Evolutionary conservation across 768 basidiomycete species (phyloP).

Genomic region (Hypsizygus marmoreus): DNA sequence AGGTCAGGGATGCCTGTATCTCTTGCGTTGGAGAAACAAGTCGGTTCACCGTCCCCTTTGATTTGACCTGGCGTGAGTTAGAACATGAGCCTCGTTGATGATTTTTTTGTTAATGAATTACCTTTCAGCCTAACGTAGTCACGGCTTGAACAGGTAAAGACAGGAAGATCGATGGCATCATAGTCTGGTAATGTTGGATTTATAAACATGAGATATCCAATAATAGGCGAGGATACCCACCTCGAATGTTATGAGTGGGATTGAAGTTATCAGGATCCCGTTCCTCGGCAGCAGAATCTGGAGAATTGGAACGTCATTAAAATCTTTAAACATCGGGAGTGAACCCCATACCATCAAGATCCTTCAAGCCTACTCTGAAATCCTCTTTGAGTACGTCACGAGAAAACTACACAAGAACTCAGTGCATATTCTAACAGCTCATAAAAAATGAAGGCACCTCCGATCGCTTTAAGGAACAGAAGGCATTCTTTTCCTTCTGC

Average conservation of each 20-base stretch:
- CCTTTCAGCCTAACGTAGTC: conserved; percentile 63
- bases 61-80: conserved; percentile 46
- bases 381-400: conserved; percentile 59
- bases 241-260: conserved; percentile 48
- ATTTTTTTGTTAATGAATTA: conserved; percentile 15
- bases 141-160: conserved; percentile 61
- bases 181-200: conserved; percentile 44
- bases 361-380: conserved; percentile 59
- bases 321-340: no score
- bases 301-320: not conserved
- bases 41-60: conserved; percentile 58
- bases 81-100: no score
- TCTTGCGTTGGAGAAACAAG: conserved; percentile 52
- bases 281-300: conserved; percentile 59
- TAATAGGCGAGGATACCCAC: conserved; percentile 27
- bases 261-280: conserved; percentile 60
- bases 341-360: conserved; percentile 50
- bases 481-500: conserved; percentile 63
- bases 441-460: conserved; percentile 35
- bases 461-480: conserved; percentile 59
- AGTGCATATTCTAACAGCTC: not conserved
- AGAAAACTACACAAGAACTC: conserved; percentile 42
- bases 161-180: conserved; percentile 58
- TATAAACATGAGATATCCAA: not conserved
- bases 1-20: conserved; percentile 60